A percentile compares a stretch with the other conserved stretches of the same genome.
Evolutionary conservation across 2,329 filamentous ascomycete species (phyloP).

Genomic region (Alternaria longipes): DNA sequence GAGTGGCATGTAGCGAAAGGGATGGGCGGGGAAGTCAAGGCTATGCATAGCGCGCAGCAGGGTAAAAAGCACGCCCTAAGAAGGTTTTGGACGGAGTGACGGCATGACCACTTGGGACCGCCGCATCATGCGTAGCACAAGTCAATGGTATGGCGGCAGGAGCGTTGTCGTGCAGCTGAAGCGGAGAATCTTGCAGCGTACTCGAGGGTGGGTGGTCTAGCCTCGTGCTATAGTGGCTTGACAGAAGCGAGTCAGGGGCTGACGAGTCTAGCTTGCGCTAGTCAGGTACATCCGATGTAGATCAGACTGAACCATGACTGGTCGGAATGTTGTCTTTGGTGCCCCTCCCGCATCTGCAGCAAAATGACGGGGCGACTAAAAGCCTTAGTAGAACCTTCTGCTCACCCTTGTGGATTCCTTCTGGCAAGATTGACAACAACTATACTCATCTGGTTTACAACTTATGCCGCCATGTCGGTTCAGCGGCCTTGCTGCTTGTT

Average conservation of each 20-base stretch:
- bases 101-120: constrained; percentile 27
- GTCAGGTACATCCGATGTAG: constrained; percentile 36
- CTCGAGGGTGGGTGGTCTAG: constrained; percentile 27
- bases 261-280: constrained; percentile 34
- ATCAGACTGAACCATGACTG: constrained; percentile 31
- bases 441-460: not conserved
- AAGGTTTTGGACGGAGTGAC: constrained; percentile 24
- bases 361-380: constrained; percentile 25
- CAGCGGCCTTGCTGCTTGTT: constrained; percentile 11
- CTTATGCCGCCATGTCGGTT: constrained; percentile 7
- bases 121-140: constrained; percentile 27
- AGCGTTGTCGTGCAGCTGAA: constrained; percentile 36
- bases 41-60: not conserved
- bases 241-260: constrained; percentile 20
- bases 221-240: constrained; percentile 30
- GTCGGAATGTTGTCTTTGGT: constrained; percentile 23
- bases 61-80: constrained; percentile 6
- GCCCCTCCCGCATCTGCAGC: constrained; percentile 28
- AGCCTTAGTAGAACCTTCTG: constrained; percentile 3
- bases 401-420: constrained; percentile 7
- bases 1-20: not conserved
- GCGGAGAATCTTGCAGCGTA: constrained; percentile 20
- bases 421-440: not conserved
- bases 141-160: constrained; percentile 28
- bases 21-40: constrained; percentile 16